Percentiles rank a stretch among this genome's conserved stretches.
phyloP scores from a whole-genome alignment of 768 basidiomycete species.

The Hebeloma cylindrosporum region DNA sequence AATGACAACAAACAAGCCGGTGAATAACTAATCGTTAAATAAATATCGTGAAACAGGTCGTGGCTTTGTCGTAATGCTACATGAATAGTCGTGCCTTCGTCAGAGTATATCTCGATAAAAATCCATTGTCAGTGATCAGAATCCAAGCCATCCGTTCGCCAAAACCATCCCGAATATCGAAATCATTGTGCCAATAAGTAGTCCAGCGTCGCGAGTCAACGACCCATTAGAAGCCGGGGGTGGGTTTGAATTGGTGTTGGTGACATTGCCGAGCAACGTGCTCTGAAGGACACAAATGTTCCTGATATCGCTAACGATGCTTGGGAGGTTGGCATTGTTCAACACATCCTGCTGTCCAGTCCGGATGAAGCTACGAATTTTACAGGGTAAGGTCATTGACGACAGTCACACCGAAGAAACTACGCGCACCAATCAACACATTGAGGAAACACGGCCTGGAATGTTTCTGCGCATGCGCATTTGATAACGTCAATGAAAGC shows the following conservation, averaged over 20 bases:
- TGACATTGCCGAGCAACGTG: conserved; percentile 52
- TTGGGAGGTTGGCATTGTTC: conserved; percentile 45
- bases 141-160: too few relatives aligned
- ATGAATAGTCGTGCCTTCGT: not conserved
- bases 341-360: conserved; percentile 59
- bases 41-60: conserved; percentile 1
- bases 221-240: too few relatives aligned
- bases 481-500: conserved; percentile 62
- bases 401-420: too few relatives aligned
- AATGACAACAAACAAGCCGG: too few relatives aligned
- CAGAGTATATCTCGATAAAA: too few relatives aligned
- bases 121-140: too few relatives aligned
- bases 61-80: conserved; percentile 6
- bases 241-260: conserved; percentile 28
- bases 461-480: conserved; percentile 56
- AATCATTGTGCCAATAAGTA: too few relatives aligned
- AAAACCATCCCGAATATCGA: too few relatives aligned
- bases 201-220: too few relatives aligned
- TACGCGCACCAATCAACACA: conserved; percentile 70
- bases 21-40: too few relatives aligned
- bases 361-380: conserved; percentile 45
- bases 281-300: conserved; percentile 52
- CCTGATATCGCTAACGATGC: conserved; percentile 49
- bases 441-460: conserved; percentile 53
- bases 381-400: not conserved